Percentiles rank a stretch among this genome's conserved stretches.
Evolutionary conservation across 345 rosid species (phyloP).

Genomic region (Linum lewisii): DNA sequence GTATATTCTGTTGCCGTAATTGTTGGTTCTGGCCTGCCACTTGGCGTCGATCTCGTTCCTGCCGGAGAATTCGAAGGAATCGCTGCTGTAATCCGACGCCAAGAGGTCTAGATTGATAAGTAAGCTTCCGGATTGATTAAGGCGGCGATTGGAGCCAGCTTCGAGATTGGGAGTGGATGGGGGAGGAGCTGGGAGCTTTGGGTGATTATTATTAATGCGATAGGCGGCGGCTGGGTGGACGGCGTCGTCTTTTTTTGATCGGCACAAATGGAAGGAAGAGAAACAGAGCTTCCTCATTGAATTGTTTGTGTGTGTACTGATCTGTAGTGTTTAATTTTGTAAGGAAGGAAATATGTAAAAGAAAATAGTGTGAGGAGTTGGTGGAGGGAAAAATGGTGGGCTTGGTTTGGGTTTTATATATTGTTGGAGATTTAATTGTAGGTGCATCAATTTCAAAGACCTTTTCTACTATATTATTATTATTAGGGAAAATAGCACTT

Average conservation of each 20-base stretch:
- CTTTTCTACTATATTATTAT: too few species aligned
- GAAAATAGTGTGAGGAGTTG: too few species aligned
- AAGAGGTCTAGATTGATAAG: slow-evolving; percentile 7
- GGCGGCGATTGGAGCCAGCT: too few species aligned
- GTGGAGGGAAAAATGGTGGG: too few species aligned
- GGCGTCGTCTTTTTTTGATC: slow-evolving; percentile 15
- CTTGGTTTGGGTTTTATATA: too few species aligned
- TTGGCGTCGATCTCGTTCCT: slow-evolving; percentile 6
- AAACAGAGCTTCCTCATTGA: slow-evolving; percentile 32
- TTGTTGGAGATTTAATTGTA: too few species aligned
- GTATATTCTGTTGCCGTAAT: slow-evolving; percentile 6
- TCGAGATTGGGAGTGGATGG: slow-evolving; percentile 31
- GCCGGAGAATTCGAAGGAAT: slow-evolving; percentile 3
- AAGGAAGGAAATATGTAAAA: too few species aligned
- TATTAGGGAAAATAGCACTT: too few species aligned
- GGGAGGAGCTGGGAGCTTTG: slow-evolving; percentile 23
- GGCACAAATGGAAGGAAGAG: slow-evolving; percentile 38
- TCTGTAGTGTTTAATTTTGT: too few species aligned
- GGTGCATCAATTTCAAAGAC: too few species aligned
- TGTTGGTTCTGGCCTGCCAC: neutral
- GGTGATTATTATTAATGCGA: slow-evolving; percentile 15
- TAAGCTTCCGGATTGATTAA: neutral
- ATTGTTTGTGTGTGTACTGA: too few species aligned
- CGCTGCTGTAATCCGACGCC: slow-evolving; percentile 9
- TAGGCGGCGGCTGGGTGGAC: slow-evolving; percentile 9